Base-by-base conservation (phyloP, 2,329 filamentous ascomycete species). In the Cylindrodendrum hubeiense region DNA sequence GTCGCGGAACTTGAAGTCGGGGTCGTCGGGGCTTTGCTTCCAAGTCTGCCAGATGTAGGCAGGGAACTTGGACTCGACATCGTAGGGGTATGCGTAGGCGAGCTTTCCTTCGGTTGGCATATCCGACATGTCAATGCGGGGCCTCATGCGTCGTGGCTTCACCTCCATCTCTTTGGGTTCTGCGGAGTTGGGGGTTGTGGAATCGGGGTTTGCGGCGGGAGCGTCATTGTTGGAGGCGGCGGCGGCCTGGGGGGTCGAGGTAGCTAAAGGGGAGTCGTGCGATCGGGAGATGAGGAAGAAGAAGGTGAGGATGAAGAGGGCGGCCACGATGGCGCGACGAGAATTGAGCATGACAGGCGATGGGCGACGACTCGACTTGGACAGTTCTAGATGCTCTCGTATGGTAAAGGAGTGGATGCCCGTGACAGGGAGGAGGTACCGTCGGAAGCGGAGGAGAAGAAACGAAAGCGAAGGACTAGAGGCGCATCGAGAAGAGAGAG, bases 11-110 rank as follows among this genome's bases (percentile, higher is more conserved):
- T 85, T 81, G 77, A 99, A 99, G 67, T 93, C 86, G 54, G 89
- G 85, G 22, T 93, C 92, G 2, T 90, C 87, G 0, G 95, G 95
- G 1, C 90, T 93, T 75, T 89, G 91, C 80, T 97, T 98, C 96
- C 96, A 99, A 15, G 96, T 99, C 85, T 99, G 96, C 96, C 96
- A 99, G 77, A 99, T 97, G 84, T 97, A 98, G 61, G 94, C 95
- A 3, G 96, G 96, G 79, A 98, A 98, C 79, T 95, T 97, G 72
- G 86, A 81, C 76, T 94, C 90, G 67, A 95, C 86, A 75, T 97
- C 93, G 85, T 98, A 99, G 21, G 95, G 94, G 80, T 96, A 98
- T 73, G 97, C 93, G 83, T 97, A 98, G 56, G 91, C 91, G 62
- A 99, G 89, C 82, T 96, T 97, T 83, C 87, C 92, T 85, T 84